These are phyloP conservation scores for Thalia dealbata DNA, from an alignment of 176 grass and related monocot species.

Conservation along the genomic window DNA sequence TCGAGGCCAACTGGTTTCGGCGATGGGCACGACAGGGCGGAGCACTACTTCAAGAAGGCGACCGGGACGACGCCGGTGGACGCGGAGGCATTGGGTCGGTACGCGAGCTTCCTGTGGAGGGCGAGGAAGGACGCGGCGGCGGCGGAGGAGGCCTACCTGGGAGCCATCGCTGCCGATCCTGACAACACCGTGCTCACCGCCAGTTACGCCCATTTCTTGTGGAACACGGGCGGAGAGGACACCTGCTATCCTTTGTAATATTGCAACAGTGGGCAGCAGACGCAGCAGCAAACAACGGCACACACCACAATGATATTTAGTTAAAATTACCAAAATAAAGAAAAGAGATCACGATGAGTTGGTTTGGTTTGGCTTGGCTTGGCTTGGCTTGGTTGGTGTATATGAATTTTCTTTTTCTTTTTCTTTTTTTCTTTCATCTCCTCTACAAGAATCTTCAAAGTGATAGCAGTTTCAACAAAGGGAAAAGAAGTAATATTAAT, in stretches of 20 bases:
- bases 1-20: background rate
- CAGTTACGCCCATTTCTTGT: conserved; percentile 83
- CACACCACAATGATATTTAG: too few relatives aligned
- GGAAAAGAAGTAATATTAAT: too few relatives aligned
- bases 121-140: conserved; percentile 53
- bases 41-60: conserved; percentile 62
- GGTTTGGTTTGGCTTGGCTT: too few relatives aligned
- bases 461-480: too few relatives aligned
- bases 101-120: conserved; percentile 80
- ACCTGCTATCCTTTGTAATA: conserved; percentile 73
- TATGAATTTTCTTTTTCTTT: too few relatives aligned
- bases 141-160: conserved; percentile 70
- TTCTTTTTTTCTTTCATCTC: too few relatives aligned
- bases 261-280: background rate
- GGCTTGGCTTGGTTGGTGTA: too few relatives aligned
- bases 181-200: conserved; percentile 54
- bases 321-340: too few relatives aligned
- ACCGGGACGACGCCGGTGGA: conserved; percentile 44
- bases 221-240: conserved; percentile 95
- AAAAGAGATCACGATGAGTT: too few relatives aligned
- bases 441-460: too few relatives aligned
- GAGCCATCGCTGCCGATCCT: conserved; percentile 59
- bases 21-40: conserved; percentile 44
- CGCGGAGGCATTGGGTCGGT: conserved; percentile 58
- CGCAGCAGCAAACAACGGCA: too few relatives aligned